These are phyloP conservation scores for Dissophora globulifera DNA, from an alignment of 192 early-diverging fungal species.

Conservation along the genomic window DNA sequence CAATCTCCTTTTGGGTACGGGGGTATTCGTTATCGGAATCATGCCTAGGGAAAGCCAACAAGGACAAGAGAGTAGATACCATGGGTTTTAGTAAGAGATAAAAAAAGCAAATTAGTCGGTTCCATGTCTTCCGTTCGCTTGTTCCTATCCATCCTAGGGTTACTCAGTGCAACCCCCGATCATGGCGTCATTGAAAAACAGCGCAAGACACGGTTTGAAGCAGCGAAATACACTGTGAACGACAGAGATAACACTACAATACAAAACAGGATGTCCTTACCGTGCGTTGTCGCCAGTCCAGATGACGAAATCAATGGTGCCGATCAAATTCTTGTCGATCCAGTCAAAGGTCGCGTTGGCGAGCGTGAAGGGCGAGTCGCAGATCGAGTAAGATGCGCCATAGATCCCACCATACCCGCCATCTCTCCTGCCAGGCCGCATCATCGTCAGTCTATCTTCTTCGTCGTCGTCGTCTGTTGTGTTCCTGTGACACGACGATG, in stretches of 20 bases:
- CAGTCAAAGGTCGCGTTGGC: constrained; percentile 70
- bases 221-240: background rate
- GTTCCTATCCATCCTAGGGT: too few species aligned
- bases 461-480: constrained; percentile 27
- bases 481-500: constrained; percentile 69
- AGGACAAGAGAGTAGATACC: background rate
- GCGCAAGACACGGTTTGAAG: too few species aligned
- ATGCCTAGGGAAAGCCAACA: constrained; percentile 57
- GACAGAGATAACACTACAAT: too few species aligned
- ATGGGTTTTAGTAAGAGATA: background rate
- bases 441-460: constrained; percentile 1
- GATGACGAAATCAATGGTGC: constrained; percentile 74
- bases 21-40: constrained; percentile 74
- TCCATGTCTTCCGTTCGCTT: too few species aligned
- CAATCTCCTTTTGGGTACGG: constrained; percentile 70
- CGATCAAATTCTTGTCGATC: constrained; percentile 61
- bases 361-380: constrained; percentile 70
- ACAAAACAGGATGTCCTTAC: constrained; percentile 28
- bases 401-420: constrained; percentile 62
- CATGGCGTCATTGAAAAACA: too few species aligned
- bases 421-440: constrained; percentile 48
- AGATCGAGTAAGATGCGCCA: constrained; percentile 68
- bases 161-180: too few species aligned
- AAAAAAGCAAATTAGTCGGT: background rate
- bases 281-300: constrained; percentile 84